Evolutionary conservation across 2,329 filamentous ascomycete genomes (phyloP).

Genomic region (Xylaria sp.): DNA sequence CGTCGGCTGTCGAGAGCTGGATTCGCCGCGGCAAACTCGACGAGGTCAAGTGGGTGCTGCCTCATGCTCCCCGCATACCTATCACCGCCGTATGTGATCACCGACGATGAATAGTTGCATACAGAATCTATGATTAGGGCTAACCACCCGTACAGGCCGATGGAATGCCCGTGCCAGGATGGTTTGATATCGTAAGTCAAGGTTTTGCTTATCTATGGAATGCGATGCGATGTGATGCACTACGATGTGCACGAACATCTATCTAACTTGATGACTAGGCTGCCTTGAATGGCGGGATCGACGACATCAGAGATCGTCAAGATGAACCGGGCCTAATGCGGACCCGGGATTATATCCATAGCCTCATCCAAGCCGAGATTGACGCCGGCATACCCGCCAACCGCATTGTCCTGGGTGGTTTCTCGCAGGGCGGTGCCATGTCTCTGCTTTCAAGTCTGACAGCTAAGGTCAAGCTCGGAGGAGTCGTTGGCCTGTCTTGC

Average conservation of each 20-base stretch:
- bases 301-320: conserved; percentile 51
- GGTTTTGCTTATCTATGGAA: not conserved
- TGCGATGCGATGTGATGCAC: not conserved
- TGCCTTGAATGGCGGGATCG: conserved; percentile 45
- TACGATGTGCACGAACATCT: not conserved
- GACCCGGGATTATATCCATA: conserved; percentile 80
- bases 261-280: conserved; percentile 36
- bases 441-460: conserved; percentile 84
- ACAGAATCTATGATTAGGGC: not conserved
- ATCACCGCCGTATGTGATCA: conserved; percentile 76
- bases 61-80: conserved; percentile 87
- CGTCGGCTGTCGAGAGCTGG: conserved; percentile 87
- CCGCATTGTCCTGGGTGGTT: conserved; percentile 87
- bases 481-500: conserved; percentile 85
- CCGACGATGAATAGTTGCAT: conserved; percentile 4
- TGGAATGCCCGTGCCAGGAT: conserved; percentile 85
- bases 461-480: conserved; percentile 77
- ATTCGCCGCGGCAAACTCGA: conserved; percentile 81
- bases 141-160: conserved; percentile 65
- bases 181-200: conserved; percentile 79
- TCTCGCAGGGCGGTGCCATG: conserved; percentile 90
- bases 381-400: conserved; percentile 82
- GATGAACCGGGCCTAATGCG: conserved; percentile 78
- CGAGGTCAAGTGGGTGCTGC: conserved; percentile 93
- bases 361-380: conserved; percentile 82